Base-by-base conservation (phyloP, 768 basidiomycete species). In the Tylopilus sp. region DNA sequence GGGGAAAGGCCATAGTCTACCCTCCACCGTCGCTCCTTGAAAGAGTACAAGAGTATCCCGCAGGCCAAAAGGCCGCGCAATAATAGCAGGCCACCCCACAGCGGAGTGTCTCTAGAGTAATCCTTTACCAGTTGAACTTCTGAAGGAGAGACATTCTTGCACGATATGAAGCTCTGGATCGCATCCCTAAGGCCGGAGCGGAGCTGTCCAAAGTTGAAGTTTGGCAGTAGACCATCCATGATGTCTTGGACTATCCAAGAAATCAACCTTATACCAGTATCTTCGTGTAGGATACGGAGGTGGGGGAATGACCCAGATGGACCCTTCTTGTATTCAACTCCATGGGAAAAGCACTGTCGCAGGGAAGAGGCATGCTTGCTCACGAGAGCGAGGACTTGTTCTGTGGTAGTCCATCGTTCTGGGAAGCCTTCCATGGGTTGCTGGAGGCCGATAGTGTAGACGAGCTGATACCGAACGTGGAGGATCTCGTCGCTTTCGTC, bases 1-100 rank as follows among this genome's bases (percentile, higher is more conserved):
- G 55, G 21, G 22, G 38, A 21, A 24, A 40, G 38, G 17, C 38
- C 38, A 40, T 40, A 40, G 38, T 40, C 38, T 8, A 42, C 41
- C 4, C 73, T 53, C 72, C 72, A 74, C 24, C 74, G 59, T 25
- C 69, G 70, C 2, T 74, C 68, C 41, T 42, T 65, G 28, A 74
- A 58, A 12, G 59, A 65, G 43, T 63, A 66, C 13, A 65, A 21
- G 3, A 74, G 60, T 13, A 73, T 66, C 0, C 70, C 69, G 2
- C 52, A 54, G 17, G 64, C 62, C 13, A 74, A 44, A 25, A 74
- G 61, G 2, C 74, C 73, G 8, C 74, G 73, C 7, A 74, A 45
- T 6, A 74, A 54, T 10, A 74, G 55, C 3, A 74, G 46, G 3
- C 57, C 57, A 3, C 33, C 14, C 63, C 66, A 11, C 10, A 24